Evolutionary conservation across 495 filamentous ascomycete species (phyloP), one percentile per base, ranked within the genome.

Genomic region (Trypethelium eluteriae): DNA sequence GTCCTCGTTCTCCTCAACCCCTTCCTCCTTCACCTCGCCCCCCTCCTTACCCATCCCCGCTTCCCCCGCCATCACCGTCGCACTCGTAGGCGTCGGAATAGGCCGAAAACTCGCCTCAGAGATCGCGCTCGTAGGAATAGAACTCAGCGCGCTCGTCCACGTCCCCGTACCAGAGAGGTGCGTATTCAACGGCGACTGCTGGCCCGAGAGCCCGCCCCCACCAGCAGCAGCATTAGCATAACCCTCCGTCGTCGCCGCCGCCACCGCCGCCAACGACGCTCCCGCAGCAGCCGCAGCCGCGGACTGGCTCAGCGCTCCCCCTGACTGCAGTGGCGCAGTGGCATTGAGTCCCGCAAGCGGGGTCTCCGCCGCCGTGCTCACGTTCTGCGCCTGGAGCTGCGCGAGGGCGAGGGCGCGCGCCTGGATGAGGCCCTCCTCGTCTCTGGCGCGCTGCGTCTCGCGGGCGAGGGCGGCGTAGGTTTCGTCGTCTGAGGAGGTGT

Each of bases 31-130:
- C 53, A n/a, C 53, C 53, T 59, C 53, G 25, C 18, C 25, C 53
- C 14, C 53, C 25, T 36, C 49, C 49, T 9, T 5, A 53, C 5
- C 10, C 11, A 14, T 36, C 25, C 18, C 18, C 18, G 5, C 53
- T 32, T 3, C 53, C 5, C 7, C 53, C 18, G 32, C 18, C 18
- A 36, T 32, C 18, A 7, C 53, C 18, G 53, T 44, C 41, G 41
- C 41, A 14, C 41, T 44, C 41, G 41, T 44, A 7, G 41, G 41
- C 41, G 41, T 35, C 53, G 32, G 25, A 18, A 59, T 7, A 5
- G 53, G 53, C 53, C 53, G 53, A 36, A 59, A 59, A 59, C 53
- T 59, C 53, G 53, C 53, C 53, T 59, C 53, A 0, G 53, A 59
- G 11, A 59, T 11, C 18, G 53, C 53, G 11, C 11, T 18, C 32